phyloP scores from a whole-genome alignment of 345 rosid genomes.

The Psidium friedrichsthalianum region DNA sequence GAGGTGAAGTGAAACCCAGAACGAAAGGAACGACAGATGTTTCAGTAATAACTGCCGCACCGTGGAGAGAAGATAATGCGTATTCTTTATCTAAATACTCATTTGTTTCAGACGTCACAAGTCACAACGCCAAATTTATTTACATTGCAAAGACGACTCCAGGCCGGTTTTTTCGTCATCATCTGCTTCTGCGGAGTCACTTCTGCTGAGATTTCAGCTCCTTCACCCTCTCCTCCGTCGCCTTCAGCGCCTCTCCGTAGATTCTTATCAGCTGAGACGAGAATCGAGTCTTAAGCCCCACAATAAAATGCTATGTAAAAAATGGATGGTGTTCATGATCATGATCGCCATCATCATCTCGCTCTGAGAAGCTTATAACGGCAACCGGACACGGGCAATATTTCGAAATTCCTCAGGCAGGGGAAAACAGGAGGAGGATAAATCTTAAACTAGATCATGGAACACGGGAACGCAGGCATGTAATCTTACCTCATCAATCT shows the following conservation, averaged over 20 bases:
- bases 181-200: conserved; percentile 9
- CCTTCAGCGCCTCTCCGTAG: conserved; percentile 68
- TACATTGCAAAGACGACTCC: neutral
- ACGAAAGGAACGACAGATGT: neutral
- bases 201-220: conserved; percentile 67
- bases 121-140: neutral
- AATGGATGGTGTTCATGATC: neutral
- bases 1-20: neutral
- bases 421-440: neutral
- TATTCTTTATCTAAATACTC: neutral
- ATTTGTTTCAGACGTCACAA: neutral
- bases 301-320: neutral
- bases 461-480: neutral
- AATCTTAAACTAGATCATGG: neutral
- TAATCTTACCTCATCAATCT: conserved; percentile 57
- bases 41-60: neutral
- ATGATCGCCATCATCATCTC: neutral
- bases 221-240: conserved; percentile 70
- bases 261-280: conserved; percentile 48
- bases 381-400: neutral
- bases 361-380: neutral
- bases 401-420: neutral
- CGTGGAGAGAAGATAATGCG: neutral
- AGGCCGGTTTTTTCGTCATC: conserved; percentile 15
- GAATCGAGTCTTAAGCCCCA: no score